phyloP scores from a whole-genome alignment of 805 yeast species.

The Suhomyces canberraensis region DNA sequence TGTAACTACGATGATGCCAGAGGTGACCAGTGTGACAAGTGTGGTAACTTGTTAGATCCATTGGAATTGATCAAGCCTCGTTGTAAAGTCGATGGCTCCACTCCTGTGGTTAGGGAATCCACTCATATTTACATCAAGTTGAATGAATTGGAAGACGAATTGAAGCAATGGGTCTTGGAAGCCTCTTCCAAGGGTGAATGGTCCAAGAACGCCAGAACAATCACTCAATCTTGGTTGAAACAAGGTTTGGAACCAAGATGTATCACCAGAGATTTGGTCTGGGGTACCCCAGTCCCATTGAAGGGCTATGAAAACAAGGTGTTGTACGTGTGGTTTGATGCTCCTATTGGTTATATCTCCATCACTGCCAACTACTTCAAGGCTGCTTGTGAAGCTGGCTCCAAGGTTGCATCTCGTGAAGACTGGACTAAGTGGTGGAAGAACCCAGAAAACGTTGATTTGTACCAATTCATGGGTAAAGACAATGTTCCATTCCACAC shows the following conservation, averaged over 20 bases:
- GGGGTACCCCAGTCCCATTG: slow-evolving; percentile 99
- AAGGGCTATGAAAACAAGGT: slow-evolving; percentile 85
- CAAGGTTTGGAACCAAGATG: slow-evolving; percentile 93
- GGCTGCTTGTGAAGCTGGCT: slow-evolving; percentile 23
- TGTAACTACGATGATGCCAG: slow-evolving; percentile 96
- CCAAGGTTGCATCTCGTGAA: slow-evolving; percentile 12
- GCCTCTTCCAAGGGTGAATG: slow-evolving; percentile 75
- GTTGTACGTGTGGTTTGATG: slow-evolving; percentile 98
- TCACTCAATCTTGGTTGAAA: slow-evolving; percentile 89
- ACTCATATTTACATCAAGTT: slow-evolving; percentile 82
- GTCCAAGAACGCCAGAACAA: slow-evolving; percentile 88
- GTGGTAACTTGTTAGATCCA: slow-evolving; percentile 88
- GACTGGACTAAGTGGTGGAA: slow-evolving; percentile 95
- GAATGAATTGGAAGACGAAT: slow-evolving; percentile 76
- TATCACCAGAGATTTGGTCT: slow-evolving; percentile 92
- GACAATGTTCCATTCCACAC: slow-evolving; percentile 99
- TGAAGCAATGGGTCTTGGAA: slow-evolving; percentile 67
- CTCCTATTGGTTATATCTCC: slow-evolving; percentile 93
- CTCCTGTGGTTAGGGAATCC: slow-evolving; percentile 78
- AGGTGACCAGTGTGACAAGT: slow-evolving; percentile 98
- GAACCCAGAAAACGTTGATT: slow-evolving; percentile 79
- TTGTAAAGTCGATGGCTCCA: slow-evolving; percentile 84
- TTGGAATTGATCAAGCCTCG: slow-evolving; percentile 92
- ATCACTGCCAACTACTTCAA: slow-evolving; percentile 86
- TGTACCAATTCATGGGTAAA: slow-evolving; percentile 98